A percentile compares a stretch with the other conserved stretches of the same genome.
These are phyloP conservation scores for Phlyctochytrium planicorne DNA, from an alignment of 192 early-diverging fungal species.

Conservation along the genomic window DNA sequence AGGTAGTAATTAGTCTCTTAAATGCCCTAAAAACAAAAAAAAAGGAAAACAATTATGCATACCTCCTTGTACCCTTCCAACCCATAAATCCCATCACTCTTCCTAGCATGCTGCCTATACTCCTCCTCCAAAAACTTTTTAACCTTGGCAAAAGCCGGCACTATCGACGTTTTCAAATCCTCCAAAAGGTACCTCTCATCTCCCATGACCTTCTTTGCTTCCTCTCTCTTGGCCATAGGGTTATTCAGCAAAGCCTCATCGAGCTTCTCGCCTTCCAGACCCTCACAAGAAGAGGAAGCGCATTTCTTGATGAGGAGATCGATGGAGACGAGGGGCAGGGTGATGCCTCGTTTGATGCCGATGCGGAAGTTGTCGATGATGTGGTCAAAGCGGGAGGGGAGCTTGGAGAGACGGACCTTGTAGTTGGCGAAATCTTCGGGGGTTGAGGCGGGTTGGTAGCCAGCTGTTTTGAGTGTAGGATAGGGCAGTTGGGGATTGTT, in stretches of 20 bases:
- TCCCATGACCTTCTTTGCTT: conserved; percentile 16
- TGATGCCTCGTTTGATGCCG: conserved; percentile 26
- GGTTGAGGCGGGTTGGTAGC: conserved; percentile 24
- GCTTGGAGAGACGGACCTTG: conserved; percentile 16
- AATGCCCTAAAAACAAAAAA: not conserved
- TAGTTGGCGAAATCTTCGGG: conserved; percentile 31
- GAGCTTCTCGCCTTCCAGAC: not conserved
- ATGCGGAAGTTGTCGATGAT: conserved; percentile 21
- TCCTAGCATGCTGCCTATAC: conserved; percentile 32
- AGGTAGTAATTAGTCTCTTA: not conserved
- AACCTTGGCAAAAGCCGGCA: conserved; percentile 23
- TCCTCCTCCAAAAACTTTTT: conserved; percentile 30
- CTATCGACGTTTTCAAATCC: conserved; percentile 18
- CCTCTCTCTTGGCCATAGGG: conserved; percentile 7
- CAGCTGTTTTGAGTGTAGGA: not conserved
- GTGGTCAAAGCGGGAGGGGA: conserved; percentile 19
- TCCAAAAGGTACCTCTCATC: conserved; percentile 27
- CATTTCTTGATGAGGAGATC: conserved; percentile 34
- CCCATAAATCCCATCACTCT: conserved; percentile 29
- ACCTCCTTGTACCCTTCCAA: conserved; percentile 25
- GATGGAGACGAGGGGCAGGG: conserved; percentile 24
- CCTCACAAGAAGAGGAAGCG: conserved; percentile 1
- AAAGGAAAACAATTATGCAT: not conserved
- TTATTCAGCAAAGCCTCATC: not conserved
- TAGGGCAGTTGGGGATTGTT: not conserved